phyloP scores from a whole-genome alignment of 257 asterid species.

The Fraxinus pennsylvanica region DNA sequence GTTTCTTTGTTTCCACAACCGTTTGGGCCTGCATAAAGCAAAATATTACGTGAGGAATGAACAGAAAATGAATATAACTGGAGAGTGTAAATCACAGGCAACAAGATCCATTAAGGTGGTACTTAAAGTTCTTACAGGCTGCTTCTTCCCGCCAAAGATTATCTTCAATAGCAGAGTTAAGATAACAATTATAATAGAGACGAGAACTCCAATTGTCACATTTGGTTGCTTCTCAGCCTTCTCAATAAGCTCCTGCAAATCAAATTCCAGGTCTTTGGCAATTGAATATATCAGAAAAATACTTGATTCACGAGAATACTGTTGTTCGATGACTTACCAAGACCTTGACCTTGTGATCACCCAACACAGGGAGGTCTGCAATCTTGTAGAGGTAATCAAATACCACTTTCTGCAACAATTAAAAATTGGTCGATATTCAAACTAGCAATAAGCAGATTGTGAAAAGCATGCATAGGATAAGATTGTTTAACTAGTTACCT shows the following conservation, averaged over 20 bases:
- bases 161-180: constrained; percentile 63
- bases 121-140: constrained; percentile 44
- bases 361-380: constrained; percentile 83
- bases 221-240: constrained; percentile 88
- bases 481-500: constrained; percentile 43
- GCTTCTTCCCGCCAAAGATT: constrained; percentile 81
- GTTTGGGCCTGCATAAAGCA: constrained; percentile 44
- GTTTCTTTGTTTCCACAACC: constrained; percentile 44
- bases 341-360: constrained; percentile 69
- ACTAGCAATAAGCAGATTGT: background rate
- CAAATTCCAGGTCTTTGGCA: constrained; percentile 6
- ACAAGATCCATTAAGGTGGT: too few species aligned
- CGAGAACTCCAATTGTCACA: constrained; percentile 64
- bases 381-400: constrained; percentile 82
- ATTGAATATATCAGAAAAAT: background rate
- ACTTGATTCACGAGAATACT: background rate
- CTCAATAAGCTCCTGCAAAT: constrained; percentile 70
- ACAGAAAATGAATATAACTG: background rate
- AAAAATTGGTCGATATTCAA: background rate
- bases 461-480: background rate
- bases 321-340: constrained; percentile 47
- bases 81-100: background rate
- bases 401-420: constrained; percentile 59
- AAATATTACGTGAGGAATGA: background rate
- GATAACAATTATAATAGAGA: constrained; percentile 51